Conservation (phyloP, 768 basidiomycete genomes). For the Gymnopilus dilepis region DNA sequence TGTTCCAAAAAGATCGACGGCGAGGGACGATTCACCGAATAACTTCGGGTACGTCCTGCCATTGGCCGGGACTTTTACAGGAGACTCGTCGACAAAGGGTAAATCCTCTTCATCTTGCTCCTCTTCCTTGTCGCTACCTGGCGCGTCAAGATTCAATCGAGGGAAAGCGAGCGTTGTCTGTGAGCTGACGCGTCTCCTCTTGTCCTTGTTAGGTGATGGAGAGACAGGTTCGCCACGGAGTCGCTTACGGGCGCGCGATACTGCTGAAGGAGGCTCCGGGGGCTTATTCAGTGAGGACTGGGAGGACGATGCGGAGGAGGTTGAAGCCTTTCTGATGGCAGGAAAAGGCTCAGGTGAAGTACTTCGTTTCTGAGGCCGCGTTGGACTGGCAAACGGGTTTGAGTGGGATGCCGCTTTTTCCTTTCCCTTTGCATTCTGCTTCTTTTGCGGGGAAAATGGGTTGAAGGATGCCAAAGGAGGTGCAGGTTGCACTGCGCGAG, state of each 20-base stretch:
- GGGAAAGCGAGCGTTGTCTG: slow-evolving; percentile 45
- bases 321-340: slow-evolving; percentile 28
- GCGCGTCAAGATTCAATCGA: slow-evolving; percentile 26
- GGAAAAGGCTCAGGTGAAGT: slow-evolving; percentile 48
- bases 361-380: slow-evolving; percentile 35
- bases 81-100: slow-evolving; percentile 73
- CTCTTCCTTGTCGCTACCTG: slow-evolving; percentile 30
- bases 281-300: slow-evolving; percentile 9
- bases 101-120: slow-evolving; percentile 37
- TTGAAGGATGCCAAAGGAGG: slow-evolving; percentile 65
- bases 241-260: slow-evolving; percentile 78
- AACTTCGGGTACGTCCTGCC: slow-evolving; percentile 69
- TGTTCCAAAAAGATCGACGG: slow-evolving; percentile 26
- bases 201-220: slow-evolving; percentile 80
- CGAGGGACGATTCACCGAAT: slow-evolving; percentile 54
- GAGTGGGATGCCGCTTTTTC: slow-evolving; percentile 21
- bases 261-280: slow-evolving; percentile 43
- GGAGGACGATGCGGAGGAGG: slow-evolving; percentile 27
- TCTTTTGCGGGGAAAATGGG: slow-evolving; percentile 82
- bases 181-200: slow-evolving; percentile 62
- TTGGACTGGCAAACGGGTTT: slow-evolving; percentile 47
- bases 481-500: slow-evolving; percentile 57
- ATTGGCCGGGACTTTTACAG: slow-evolving; percentile 62
- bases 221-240: slow-evolving; percentile 84
- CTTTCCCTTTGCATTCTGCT: slow-evolving; percentile 51